A percentile compares a stretch with the other conserved stretches of the same genome.
Conservation (phyloP, 495 filamentous ascomycete species). For the Pseudomonodictys pantanalensis region DNA sequence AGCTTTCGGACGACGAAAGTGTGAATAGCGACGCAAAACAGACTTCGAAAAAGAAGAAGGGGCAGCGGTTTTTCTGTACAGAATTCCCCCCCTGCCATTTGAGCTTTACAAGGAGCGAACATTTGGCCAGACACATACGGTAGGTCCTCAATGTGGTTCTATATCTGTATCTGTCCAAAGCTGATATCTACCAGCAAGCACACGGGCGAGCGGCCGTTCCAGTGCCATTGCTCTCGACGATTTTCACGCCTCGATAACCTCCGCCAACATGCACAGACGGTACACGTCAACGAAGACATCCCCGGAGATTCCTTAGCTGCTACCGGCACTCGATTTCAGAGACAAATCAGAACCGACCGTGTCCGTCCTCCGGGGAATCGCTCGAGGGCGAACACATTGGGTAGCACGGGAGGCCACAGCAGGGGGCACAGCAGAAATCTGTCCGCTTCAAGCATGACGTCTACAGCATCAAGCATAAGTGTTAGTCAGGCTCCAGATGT, state of each 20-base stretch:
- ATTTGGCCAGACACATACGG: conserved; percentile 91
- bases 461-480: conserved; percentile 69
- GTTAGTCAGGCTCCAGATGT: conserved; percentile 48
- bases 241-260: conserved; percentile 98
- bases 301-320: conserved; percentile 90
- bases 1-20: conserved; percentile 75
- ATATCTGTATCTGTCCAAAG: background rate
- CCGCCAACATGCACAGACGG: conserved; percentile 94
- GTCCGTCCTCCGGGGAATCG: conserved; percentile 69
- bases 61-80: conserved; percentile 95
- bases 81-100: conserved; percentile 92
- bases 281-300: conserved; percentile 97
- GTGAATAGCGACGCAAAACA: conserved; percentile 63
- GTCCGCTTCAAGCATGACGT: conserved; percentile 80
- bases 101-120: conserved; percentile 95
- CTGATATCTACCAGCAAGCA: conserved; percentile 67
- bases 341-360: conserved; percentile 85
- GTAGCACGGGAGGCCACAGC: conserved; percentile 63
- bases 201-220: conserved; percentile 94
- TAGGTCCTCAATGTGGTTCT: conserved; percentile 41
- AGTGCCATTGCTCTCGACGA: conserved; percentile 90
- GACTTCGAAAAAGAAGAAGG: conserved; percentile 89
- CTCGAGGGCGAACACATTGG: conserved; percentile 69
- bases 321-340: conserved; percentile 87
- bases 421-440: conserved; percentile 80